phyloP scores from a whole-genome alignment of 2,329 filamentous ascomycete genomes.

The Colletotrichum abscissum region DNA sequence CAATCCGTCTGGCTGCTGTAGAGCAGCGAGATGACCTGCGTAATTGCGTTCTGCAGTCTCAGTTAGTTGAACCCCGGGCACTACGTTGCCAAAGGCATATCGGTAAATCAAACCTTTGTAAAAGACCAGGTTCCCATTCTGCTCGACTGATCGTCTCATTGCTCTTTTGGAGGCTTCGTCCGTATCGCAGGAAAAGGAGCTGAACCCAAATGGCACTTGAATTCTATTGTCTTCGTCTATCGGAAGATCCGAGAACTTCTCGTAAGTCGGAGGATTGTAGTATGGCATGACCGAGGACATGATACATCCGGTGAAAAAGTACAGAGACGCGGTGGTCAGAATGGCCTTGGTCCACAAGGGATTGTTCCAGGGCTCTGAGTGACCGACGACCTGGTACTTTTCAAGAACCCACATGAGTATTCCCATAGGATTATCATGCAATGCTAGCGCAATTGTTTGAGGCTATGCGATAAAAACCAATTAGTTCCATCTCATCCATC shows the following conservation, averaged over 20 bases:
- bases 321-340: conserved; percentile 38
- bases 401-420: conserved; percentile 56
- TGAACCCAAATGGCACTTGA: conserved; percentile 36
- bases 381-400: conserved; percentile 42
- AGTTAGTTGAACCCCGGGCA: background rate
- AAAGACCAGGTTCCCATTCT: conserved; percentile 32
- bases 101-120: conserved; percentile 27
- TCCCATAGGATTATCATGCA: conserved; percentile 55
- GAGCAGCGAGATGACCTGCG: conserved; percentile 37
- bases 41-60: conserved; percentile 32
- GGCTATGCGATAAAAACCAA: conserved; percentile 38
- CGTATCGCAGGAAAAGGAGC: conserved; percentile 35
- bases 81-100: background rate
- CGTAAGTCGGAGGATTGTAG: conserved; percentile 33
- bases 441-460: conserved; percentile 53
- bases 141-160: conserved; percentile 30
- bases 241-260: conserved; percentile 33
- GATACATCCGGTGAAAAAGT: conserved; percentile 41
- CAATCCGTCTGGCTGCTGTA: conserved; percentile 32
- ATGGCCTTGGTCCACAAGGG: conserved; percentile 31
- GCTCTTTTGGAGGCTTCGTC: conserved; percentile 29
- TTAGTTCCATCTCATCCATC: background rate
- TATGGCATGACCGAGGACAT: conserved; percentile 37
- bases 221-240: conserved; percentile 35
- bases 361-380: conserved; percentile 35